Percentiles rank a stretch among this genome's conserved stretches.
These are phyloP conservation scores for Patellaria atrata DNA, from an alignment of 495 filamentous ascomycete species.

Conservation along the genomic window DNA sequence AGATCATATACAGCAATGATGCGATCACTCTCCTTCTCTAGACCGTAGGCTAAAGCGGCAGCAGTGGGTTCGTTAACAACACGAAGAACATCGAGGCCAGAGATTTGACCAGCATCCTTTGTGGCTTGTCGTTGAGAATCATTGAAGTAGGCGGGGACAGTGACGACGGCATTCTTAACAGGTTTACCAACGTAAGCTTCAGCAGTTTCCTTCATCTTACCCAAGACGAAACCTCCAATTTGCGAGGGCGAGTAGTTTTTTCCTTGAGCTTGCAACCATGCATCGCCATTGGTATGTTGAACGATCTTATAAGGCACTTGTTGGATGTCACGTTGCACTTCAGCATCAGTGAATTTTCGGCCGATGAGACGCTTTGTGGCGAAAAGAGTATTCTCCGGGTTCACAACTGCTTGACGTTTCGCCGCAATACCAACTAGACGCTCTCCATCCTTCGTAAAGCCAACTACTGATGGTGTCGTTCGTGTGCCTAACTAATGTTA, in stretches of 20 bases:
- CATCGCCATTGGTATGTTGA: constrained; percentile 94
- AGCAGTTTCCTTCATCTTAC: constrained; percentile 98
- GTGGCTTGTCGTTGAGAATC: constrained; percentile 95
- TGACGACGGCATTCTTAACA: constrained; percentile 90
- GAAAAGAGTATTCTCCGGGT: constrained; percentile 98
- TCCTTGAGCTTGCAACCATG: constrained; percentile 91
- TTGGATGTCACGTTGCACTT: constrained; percentile 96
- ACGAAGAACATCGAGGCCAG: constrained; percentile 89
- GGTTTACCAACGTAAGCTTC: constrained; percentile 79
- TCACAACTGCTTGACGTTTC: constrained; percentile 98
- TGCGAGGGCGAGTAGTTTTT: constrained; percentile 98
- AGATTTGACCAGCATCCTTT: constrained; percentile 94
- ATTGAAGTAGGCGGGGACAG: constrained; percentile 96
- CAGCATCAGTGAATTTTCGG: constrained; percentile 89
- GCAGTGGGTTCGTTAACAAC: constrained; percentile 96
- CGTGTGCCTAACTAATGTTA: constrained; percentile 51
- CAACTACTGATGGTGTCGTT: constrained; percentile 94
- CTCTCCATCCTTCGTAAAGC: constrained; percentile 94
- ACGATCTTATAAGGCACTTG: constrained; percentile 99
- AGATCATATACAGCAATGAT: constrained; percentile 95
- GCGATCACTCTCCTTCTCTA: constrained; percentile 84
- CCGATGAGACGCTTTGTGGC: constrained; percentile 99
- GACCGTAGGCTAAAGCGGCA: constrained; percentile 85
- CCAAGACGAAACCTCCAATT: constrained; percentile 90
- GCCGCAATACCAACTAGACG: constrained; percentile 94